phyloP scores from a whole-genome alignment of 768 basidiomycete genomes.

The Hortiboletus flavorubellus region DNA sequence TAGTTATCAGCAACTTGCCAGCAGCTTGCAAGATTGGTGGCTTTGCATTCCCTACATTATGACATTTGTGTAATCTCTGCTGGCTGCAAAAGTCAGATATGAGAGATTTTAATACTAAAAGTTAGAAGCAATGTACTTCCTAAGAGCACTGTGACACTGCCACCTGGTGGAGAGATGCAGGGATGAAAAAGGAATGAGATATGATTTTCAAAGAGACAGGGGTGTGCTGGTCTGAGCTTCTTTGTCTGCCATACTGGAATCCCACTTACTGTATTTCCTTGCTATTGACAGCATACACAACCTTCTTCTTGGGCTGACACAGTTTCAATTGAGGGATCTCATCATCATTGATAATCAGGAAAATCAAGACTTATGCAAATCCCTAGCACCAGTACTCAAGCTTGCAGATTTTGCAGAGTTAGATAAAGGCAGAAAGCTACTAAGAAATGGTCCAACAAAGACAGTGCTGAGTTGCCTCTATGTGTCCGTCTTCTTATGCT shows the following conservation, averaged over 20 bases:
- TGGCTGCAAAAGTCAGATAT: slow-evolving; percentile 7
- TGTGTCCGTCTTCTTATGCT: neutral
- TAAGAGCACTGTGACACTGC: slow-evolving; percentile 19
- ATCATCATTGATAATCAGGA: slow-evolving; percentile 5
- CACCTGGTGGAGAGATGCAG: slow-evolving; percentile 10
- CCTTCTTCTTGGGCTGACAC: slow-evolving; percentile 24
- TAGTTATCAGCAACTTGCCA: neutral
- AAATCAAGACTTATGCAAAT: neutral
- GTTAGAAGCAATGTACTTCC: slow-evolving; percentile 18
- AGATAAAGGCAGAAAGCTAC: neutral
- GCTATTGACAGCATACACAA: slow-evolving; percentile 40
- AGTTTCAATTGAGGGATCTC: slow-evolving; percentile 8
- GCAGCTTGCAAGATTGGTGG: neutral
- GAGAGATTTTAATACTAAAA: slow-evolving; percentile 25
- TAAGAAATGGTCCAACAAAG: neutral
- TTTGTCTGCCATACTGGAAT: slow-evolving; percentile 36
- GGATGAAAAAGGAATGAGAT: slow-evolving; percentile 11
- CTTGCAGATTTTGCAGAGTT: neutral
- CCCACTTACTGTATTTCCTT: slow-evolving; percentile 21
- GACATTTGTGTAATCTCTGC: neutral
- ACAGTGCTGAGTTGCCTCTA: neutral
- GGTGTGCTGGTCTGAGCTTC: slow-evolving; percentile 29
- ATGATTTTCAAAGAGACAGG: slow-evolving; percentile 17
- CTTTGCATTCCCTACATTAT: neutral
- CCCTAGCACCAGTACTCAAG: neutral